Evolutionary conservation across 805 yeast genomes (phyloP).

Genomic region (Candida alai): DNA sequence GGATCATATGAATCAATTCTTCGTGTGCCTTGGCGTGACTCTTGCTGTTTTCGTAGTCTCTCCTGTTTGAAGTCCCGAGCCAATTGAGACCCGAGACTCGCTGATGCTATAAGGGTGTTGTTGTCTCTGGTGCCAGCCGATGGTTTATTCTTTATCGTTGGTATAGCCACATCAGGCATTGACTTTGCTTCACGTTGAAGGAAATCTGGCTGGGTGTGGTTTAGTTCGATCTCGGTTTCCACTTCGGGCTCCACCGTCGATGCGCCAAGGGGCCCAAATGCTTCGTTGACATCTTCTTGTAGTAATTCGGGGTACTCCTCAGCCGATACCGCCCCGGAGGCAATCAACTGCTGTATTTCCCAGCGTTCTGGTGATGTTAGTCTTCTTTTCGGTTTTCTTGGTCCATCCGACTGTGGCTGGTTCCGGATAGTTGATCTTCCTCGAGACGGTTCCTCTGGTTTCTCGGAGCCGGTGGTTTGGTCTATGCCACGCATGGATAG

Average conservation of each 20-base stretch:
- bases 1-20: constrained; percentile 36
- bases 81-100: constrained; percentile 66
- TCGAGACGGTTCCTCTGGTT: constrained; percentile 16
- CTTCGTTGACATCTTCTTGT: constrained; percentile 14
- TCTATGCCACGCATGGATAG: constrained; percentile 70
- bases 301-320: constrained; percentile 64
- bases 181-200: constrained; percentile 54
- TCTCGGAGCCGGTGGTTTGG: constrained; percentile 58
- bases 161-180: too few relatives aligned
- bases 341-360: constrained; percentile 81
- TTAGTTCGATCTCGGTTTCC: constrained; percentile 71
- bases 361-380: constrained; percentile 85
- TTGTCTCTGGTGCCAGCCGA: too few relatives aligned
- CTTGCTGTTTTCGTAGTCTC: constrained; percentile 44
- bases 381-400: constrained; percentile 33
- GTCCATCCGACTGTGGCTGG: constrained; percentile 9
- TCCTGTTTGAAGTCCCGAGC: constrained; percentile 64
- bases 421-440: constrained; percentile 12
- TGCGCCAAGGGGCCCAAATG: constrained; percentile 22
- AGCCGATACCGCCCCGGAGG: constrained; percentile 69
- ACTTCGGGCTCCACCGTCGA: constrained; percentile 17
- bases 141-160: constrained; percentile 31
- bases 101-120: constrained; percentile 71
- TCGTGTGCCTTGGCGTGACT: constrained; percentile 21
- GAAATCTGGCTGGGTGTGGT: constrained; percentile 67